Evolutionary conservation across 2,329 filamentous ascomycete species (phyloP).

Genomic region (Penicillium sp.): DNA sequence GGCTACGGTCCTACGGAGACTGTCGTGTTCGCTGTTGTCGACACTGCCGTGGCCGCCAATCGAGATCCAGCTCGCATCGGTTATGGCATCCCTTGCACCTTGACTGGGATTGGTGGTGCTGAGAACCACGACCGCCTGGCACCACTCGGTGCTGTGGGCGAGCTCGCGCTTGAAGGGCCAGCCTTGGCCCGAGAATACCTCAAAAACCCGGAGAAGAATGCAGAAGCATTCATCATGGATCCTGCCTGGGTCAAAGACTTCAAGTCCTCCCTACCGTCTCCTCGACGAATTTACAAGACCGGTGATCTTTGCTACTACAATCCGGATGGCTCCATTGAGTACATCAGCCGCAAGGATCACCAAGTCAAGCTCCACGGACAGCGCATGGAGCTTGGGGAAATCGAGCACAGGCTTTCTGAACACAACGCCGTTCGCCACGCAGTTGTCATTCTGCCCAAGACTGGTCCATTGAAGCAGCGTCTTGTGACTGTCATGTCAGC

Average conservation of each 20-base stretch:
- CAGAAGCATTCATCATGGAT: constrained; percentile 30
- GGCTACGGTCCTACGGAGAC: constrained; percentile 44
- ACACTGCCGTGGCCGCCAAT: constrained; percentile 30
- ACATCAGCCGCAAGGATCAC: constrained; percentile 63
- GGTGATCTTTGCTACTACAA: constrained; percentile 37
- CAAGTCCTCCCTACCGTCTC: constrained; percentile 7
- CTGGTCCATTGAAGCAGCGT: constrained; percentile 45
- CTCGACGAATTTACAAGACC: constrained; percentile 31
- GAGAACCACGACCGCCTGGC: constrained; percentile 34
- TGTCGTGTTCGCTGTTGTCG: constrained; percentile 34
- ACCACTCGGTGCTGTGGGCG: constrained; percentile 40
- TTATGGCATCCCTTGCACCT: constrained; percentile 28
- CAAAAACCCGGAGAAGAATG: constrained; percentile 39
- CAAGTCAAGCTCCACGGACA: constrained; percentile 69
- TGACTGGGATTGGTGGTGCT: constrained; percentile 39
- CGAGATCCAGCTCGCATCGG: constrained; percentile 29
- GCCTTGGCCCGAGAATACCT: constrained; percentile 44
- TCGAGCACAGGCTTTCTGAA: constrained; percentile 41
- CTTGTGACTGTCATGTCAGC: constrained; percentile 49
- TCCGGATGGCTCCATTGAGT: constrained; percentile 36
- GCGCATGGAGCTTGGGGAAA: constrained; percentile 62
- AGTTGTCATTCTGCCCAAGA: constrained; percentile 47
- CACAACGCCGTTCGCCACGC: constrained; percentile 39
- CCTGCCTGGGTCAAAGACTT: constrained; percentile 30
- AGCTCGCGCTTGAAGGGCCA: constrained; percentile 42